These are phyloP conservation scores for Guillardia theta DNA, from an alignment of 78 protist genomes.

Conservation along the genomic window DNA sequence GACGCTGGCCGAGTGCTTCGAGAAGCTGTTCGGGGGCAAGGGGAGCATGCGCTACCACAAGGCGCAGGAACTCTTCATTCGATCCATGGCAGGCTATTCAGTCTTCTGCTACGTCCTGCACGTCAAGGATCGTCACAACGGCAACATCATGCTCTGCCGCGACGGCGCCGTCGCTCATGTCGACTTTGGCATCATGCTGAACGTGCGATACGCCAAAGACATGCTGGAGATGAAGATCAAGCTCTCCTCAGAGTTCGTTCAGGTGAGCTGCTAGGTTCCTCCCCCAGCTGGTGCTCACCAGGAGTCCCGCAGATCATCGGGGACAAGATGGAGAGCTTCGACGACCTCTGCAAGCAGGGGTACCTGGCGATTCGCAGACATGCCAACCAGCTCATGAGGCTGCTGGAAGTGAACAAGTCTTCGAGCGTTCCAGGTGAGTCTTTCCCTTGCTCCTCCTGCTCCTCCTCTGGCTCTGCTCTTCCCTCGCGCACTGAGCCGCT, in stretches of 20 bases:
- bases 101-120: constrained; percentile 31
- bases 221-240: background rate
- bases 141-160: constrained; percentile 17
- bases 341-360: background rate
- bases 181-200: constrained; percentile 32
- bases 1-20: background rate
- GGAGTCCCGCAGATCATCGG: background rate
- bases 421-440: background rate
- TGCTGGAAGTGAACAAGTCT: background rate
- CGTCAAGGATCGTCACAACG: constrained; percentile 37
- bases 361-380: constrained; percentile 25
- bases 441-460: background rate
- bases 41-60: background rate
- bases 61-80: background rate
- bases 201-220: constrained; percentile 34
- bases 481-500: background rate
- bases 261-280: background rate
- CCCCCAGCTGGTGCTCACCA: background rate
- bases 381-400: background rate
- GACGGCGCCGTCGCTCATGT: constrained; percentile 24
- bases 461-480: background rate
- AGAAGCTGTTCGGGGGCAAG: background rate
- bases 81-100: background rate
- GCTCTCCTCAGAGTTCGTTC: constrained; percentile 25
- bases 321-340: background rate